Evolutionary conservation across 176 grass and related monocot genomes (phyloP).

Genomic region (Oryza glumipatula): DNA sequence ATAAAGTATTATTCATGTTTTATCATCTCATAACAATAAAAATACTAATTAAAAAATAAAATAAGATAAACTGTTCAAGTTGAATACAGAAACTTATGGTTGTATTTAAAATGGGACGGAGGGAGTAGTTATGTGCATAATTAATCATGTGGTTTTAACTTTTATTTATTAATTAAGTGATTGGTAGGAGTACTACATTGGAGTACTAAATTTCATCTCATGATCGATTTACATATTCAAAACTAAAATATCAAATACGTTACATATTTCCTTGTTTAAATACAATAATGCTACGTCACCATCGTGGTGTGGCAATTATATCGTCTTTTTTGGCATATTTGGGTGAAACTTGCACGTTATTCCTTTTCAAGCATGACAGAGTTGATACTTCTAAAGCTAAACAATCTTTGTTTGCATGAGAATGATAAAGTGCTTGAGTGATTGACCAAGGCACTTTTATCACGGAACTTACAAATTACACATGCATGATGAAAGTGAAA

Average conservation of each 20-base stretch:
- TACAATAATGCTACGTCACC: background rate
- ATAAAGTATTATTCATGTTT: too few species aligned
- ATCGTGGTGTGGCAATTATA: background rate
- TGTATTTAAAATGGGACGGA: too few species aligned
- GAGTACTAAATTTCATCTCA: background rate
- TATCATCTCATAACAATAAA: too few species aligned
- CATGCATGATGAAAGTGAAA: background rate
- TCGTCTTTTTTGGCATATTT: background rate
- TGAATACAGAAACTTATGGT: too few species aligned
- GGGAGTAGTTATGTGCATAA: background rate
- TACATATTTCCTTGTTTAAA: background rate
- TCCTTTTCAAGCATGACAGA: background rate
- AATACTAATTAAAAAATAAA: too few species aligned
- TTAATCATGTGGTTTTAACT: background rate
- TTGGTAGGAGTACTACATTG: background rate
- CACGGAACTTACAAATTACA: background rate
- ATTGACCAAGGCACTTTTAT: background rate
- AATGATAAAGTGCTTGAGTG: background rate
- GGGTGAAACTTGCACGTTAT: background rate
- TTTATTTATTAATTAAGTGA: background rate
- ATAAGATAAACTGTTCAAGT: too few species aligned
- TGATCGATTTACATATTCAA: background rate
- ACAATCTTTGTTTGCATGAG: background rate
- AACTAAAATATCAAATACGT: background rate
- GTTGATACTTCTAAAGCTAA: background rate